Evolutionary conservation across 768 basidiomycete species (phyloP), one percentile per base, ranked within the genome.

Genomic region (Mycena crocata): DNA sequence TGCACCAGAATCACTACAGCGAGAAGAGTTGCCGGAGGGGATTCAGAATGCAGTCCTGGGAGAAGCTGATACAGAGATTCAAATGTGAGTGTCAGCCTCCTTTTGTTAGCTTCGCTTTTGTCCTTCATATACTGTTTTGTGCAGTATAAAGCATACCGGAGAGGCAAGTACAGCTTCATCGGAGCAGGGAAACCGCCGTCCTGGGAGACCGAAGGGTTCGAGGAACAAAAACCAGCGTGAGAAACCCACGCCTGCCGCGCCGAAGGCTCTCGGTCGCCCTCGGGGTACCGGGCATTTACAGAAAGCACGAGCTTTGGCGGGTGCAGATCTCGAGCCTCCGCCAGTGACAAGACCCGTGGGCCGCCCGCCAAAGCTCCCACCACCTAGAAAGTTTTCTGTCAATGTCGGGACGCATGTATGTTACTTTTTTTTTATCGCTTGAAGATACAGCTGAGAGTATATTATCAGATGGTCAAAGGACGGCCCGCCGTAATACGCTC

Each of bases 151-250:
- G n/a, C n/a, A n/a, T n/a, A n/a, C n/a, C n/a, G n/a, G n/a, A n/a
- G n/a, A n/a, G n/a, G n/a, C n/a, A n/a, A n/a, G n/a, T n/a, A n/a
- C n/a, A n/a, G n/a, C n/a, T n/a, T n/a, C n/a, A n/a, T n/a, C 5
- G 8, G 15, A 40, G n/a, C 15, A 17, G 39, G 15, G 30, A 4
- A 60, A 37, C 32, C 48, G 28, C 5, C 34, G 59, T 21, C 26
- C 5, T 19, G 59, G 59, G 21, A 50, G 59, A 37, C 59, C 59
- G 5, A 61, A 61, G 24, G 59, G 59, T 8, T 61, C 48, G 10
- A 21, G 23, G 15, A 61, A 61, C 39, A 61, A 51, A 30, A 50
- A 32, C 6, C 39, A 50, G n/a, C 28, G 23, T 4, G 23, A 21
- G 10, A 28, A 2, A 24, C 1, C 35, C 7, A 24, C 12, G 14